Evolutionary conservation across 192 early-diverging fungal genomes (phyloP).

Genomic region (Podila minutissima): DNA sequence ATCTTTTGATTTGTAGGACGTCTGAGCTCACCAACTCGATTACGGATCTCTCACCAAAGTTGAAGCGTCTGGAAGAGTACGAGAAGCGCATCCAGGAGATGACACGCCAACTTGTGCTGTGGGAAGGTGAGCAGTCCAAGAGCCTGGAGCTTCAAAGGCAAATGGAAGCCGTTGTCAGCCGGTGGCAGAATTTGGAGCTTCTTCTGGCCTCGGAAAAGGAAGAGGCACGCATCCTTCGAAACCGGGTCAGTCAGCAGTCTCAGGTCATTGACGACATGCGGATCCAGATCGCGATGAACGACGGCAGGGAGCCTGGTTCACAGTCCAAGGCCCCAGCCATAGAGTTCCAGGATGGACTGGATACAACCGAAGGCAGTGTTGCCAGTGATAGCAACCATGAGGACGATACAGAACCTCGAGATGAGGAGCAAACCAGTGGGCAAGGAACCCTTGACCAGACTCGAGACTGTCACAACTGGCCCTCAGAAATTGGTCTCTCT

Average conservation of each 20-base stretch:
- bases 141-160: conserved; percentile 55
- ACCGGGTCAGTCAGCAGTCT: conserved; percentile 37
- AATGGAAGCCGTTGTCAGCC: conserved; percentile 51
- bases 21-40: conserved; percentile 59
- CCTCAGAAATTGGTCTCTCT: conserved; percentile 11
- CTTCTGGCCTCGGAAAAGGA: conserved; percentile 36
- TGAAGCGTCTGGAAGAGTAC: conserved; percentile 58
- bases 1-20: conserved; percentile 35
- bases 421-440: background rate
- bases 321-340: background rate
- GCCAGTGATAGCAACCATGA: background rate
- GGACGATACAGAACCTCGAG: background rate
- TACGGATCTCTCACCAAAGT: conserved; percentile 53
- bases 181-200: conserved; percentile 47
- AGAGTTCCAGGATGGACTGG: conserved; percentile 5
- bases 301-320: conserved; percentile 4
- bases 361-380: background rate
- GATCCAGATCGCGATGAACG: conserved; percentile 34
- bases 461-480: conserved; percentile 7
- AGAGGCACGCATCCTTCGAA: conserved; percentile 23
- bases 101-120: conserved; percentile 59
- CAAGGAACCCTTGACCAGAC: background rate
- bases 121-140: conserved; percentile 50
- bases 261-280: conserved; percentile 50
- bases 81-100: conserved; percentile 60